Conservation (phyloP, 169 alveolate species). For the Eimeria praecox region DNA sequence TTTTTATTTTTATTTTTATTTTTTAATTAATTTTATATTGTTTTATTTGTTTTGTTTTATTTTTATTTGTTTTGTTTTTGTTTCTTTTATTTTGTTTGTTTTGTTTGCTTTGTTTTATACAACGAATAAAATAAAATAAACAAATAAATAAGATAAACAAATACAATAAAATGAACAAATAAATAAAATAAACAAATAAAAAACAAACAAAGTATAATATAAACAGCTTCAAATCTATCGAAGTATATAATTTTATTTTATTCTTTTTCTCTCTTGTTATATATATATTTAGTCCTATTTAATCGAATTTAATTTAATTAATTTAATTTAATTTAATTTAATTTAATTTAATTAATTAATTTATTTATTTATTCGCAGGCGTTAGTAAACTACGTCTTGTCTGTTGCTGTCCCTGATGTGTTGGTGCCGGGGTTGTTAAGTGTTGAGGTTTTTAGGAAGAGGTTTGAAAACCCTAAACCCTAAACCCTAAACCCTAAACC, state of each 20-base stretch:
- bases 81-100: too few species aligned
- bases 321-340: neutral
- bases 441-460: slow-evolving; percentile 1
- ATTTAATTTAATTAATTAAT: neutral
- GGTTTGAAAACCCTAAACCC: slow-evolving; percentile 38
- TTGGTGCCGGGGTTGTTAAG: slow-evolving; percentile 46
- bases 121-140: too few species aligned
- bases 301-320: neutral
- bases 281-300: neutral
- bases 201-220: too few species aligned
- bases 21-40: neutral
- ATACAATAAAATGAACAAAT: too few species aligned
- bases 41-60: neutral
- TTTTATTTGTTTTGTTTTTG: too few species aligned
- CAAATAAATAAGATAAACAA: too few species aligned
- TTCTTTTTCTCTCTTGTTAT: neutral
- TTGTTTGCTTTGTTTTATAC: too few species aligned
- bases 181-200: too few species aligned
- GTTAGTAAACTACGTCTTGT: slow-evolving; percentile 19
- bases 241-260: neutral
- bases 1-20: neutral
- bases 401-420: slow-evolving; percentile 34
- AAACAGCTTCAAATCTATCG: too few species aligned
- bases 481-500: slow-evolving; percentile 22
- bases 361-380: too few species aligned